Conservation (phyloP, 225 moss, liverwort and hornwort genomes). For the Polytrichum formosum region DNA sequence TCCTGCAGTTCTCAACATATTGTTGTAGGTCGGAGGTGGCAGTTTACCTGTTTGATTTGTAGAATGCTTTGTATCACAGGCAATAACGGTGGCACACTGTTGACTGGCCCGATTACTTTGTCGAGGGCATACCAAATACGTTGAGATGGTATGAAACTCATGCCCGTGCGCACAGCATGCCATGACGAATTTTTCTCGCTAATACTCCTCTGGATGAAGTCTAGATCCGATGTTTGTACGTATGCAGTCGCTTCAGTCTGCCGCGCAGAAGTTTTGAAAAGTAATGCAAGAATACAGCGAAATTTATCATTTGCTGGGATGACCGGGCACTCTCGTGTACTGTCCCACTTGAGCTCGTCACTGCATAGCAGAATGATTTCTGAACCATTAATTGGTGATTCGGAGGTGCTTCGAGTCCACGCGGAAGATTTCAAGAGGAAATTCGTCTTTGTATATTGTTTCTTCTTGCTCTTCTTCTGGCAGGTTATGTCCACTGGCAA, state of each 20-base stretch:
- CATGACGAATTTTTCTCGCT: neutral
- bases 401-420: neutral
- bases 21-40: neutral
- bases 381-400: neutral
- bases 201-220: neutral
- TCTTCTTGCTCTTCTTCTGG: neutral
- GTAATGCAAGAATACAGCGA: slow-evolving; percentile 1
- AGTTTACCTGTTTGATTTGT: slow-evolving; percentile 1
- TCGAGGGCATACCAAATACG: slow-evolving; percentile 2
- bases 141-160: neutral
- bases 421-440: neutral
- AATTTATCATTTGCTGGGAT: neutral
- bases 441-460: neutral
- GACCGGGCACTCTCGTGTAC: neutral
- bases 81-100: neutral
- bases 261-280: neutral
- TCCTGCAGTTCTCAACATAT: neutral
- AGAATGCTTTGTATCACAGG: slow-evolving; percentile 3
- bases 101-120: neutral
- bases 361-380: neutral
- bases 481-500: neutral
- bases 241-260: too few relatives aligned
- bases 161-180: neutral
- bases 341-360: neutral
- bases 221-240: neutral